A percentile compares a stretch with the other conserved stretches of the same genome.
Conservation (phyloP, 129 eudicot genomes). For the Arctium lappa region DNA sequence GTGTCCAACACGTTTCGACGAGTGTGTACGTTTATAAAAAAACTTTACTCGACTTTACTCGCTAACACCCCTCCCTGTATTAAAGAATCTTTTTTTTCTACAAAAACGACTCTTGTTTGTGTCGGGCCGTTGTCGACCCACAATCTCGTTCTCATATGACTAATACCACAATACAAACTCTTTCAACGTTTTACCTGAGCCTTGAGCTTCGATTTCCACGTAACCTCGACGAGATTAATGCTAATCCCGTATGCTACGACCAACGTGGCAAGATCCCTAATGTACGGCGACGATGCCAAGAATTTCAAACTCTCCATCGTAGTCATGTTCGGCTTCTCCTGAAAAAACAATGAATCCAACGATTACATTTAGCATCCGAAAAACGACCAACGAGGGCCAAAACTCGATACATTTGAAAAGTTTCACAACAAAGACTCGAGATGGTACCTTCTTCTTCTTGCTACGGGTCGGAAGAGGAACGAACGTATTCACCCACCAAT, state of each 20-base stretch:
- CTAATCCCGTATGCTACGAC: constrained; percentile 98
- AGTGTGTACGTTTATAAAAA: too few relatives aligned
- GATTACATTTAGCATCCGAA: neutral
- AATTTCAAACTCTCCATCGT: constrained; percentile 99
- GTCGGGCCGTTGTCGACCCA: neutral
- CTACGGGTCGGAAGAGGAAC: constrained; percentile 96
- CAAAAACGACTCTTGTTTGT: neutral
- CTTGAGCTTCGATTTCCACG: constrained; percentile 99
- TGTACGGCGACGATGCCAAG: constrained; percentile 85
- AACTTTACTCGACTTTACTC: too few relatives aligned
- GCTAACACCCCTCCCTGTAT: too few relatives aligned
- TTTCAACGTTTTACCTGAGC: constrained; percentile 64
- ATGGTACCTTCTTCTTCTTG: constrained; percentile 88
- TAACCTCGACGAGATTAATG: constrained; percentile 96
- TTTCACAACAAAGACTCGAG: neutral
- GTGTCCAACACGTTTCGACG: too few relatives aligned
- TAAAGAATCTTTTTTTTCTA: too few relatives aligned
- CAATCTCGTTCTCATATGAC: neutral
- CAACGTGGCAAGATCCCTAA: constrained; percentile 89
- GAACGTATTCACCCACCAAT: constrained; percentile 95
- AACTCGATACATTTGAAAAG: neutral
- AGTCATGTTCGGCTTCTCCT: constrained; percentile 95
- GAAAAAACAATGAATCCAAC: constrained; percentile 21
- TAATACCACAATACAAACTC: neutral
- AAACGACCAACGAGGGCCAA: neutral